A percentile compares a stretch with the other conserved stretches of the same genome.
These are phyloP conservation scores for Hypoxylon fuscum DNA, from an alignment of 495 filamentous ascomycete species.

Conservation along the genomic window DNA sequence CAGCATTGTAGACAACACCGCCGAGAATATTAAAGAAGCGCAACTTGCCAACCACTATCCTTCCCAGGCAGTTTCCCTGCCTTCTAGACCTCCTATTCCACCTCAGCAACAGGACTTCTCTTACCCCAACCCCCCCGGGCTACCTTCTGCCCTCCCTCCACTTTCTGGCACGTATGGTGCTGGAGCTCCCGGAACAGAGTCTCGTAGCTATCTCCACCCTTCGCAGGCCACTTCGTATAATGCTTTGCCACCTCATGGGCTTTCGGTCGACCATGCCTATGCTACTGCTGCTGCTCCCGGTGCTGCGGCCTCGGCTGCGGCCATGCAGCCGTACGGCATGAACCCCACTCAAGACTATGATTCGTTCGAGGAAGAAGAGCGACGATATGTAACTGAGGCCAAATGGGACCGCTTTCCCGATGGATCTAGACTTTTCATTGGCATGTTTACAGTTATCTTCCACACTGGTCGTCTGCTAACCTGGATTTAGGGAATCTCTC, in stretches of 20 bases:
- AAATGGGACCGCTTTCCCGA: constrained; percentile 93
- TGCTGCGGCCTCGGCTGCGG: too few species aligned
- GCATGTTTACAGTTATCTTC: constrained; percentile 61
- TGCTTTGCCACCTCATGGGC: constrained; percentile 29
- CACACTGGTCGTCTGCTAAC: constrained; percentile 9
- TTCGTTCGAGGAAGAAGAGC: constrained; percentile 80
- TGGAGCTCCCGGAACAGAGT: constrained; percentile 62
- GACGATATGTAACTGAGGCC: constrained; percentile 83
- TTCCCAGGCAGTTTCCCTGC: constrained; percentile 60
- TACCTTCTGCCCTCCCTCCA: constrained; percentile 54
- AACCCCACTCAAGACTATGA: constrained; percentile 81
- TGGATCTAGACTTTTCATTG: constrained; percentile 88
- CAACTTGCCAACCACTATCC: constrained; percentile 37
- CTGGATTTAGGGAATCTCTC: constrained; percentile 80
- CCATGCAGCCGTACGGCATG: constrained; percentile 40
- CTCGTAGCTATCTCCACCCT: constrained; percentile 64
- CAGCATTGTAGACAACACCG: constrained; percentile 58
- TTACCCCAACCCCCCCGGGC: constrained; percentile 40
- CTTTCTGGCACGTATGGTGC: constrained; percentile 57
- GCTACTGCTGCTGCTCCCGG: constrained; percentile 21
- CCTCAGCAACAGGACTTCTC: constrained; percentile 46
- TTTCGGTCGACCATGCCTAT: constrained; percentile 35
- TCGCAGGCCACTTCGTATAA: constrained; percentile 66
- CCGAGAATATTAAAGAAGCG: too few species aligned
- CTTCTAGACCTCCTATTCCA: constrained; percentile 62